Evolutionary conservation across 805 yeast genomes (phyloP), one percentile per base, ranked within the genome.

Genomic region (Clavispora fructus): DNA sequence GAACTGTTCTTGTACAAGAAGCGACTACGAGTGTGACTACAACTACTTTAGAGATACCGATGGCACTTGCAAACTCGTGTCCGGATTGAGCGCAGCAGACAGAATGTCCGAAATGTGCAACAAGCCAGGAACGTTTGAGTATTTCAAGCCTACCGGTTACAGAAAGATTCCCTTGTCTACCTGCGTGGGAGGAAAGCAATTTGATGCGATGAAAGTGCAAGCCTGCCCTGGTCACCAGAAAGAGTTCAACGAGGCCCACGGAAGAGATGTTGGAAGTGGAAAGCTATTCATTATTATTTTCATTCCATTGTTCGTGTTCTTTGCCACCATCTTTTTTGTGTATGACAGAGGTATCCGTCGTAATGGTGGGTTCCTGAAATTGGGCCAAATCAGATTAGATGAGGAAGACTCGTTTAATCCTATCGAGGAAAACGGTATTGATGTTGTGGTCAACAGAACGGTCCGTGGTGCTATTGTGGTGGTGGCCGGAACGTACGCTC

Each of bases 11-110:
- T 94, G 99, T 69, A 75, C 94, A 0, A 78, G 96, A 64, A 77
- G 78, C 43, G 99, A 92, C 56, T 94, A 71, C 60, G 99, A 94
- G 65, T 94, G 99, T 75, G 99, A 94, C 63, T 88, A 82, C 70
- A 91, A 91, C 65, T 91, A 74, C 63, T 78, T 66, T 47, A 75
- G 84, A 48, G 82, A 82, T 42, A 50, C 57, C 0, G 96, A 89
- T 59, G 95, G 95, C 17, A 85, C 94, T 3, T 94, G 99, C 69
- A 80, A 80, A 60, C 75, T 90, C 35, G 87, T 90, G n/a, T 70
- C 74, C 17, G 97, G 97, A 0, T 70, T 79, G 45, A 62, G 74
- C 5, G 87, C 95, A 7, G 74, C 79, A 12, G 87, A 87, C 58
- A 80, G 82, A 46, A 55, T 60, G 54, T 67, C 75, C 26, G 77